Percentiles rank a stretch among this genome's conserved stretches.
Evolutionary conservation across 345 rosid species (phyloP).

Genomic region (Pseudoturritis turrita): DNA sequence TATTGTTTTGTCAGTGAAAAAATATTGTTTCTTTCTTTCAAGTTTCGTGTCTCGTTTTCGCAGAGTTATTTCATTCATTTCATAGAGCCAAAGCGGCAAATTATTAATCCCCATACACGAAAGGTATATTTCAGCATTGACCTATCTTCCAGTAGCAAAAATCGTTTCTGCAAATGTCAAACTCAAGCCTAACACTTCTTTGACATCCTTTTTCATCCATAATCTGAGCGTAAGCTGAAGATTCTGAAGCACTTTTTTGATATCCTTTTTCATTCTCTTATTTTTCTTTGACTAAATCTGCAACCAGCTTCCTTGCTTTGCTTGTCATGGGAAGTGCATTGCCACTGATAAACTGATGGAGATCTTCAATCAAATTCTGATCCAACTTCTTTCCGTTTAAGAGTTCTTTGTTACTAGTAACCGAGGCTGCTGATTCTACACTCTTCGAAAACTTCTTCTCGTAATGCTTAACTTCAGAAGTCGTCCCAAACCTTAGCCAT

Average conservation of each 20-base stretch:
- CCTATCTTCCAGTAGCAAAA: not conserved
- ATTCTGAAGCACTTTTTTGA: slow-evolving; percentile 6
- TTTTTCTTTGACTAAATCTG: slow-evolving; percentile 57
- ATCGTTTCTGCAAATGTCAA: too few species aligned
- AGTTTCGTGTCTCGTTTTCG: not conserved
- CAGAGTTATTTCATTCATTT: not conserved
- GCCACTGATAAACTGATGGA: not conserved
- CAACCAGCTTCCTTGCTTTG: slow-evolving; percentile 43
- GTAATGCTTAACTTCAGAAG: not conserved
- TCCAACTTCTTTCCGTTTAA: not conserved
- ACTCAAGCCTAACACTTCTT: not conserved
- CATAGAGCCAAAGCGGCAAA: not conserved
- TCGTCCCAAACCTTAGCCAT: slow-evolving; percentile 24
- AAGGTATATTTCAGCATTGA: not conserved
- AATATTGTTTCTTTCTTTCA: slow-evolving; percentile 17
- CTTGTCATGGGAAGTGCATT: not conserved
- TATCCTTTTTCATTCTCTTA: slow-evolving; percentile 22
- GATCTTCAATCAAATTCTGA: not conserved
- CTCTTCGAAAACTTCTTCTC: not conserved
- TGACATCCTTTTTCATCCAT: not conserved
- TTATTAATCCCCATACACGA: not conserved
- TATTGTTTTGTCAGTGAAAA: slow-evolving; percentile 29
- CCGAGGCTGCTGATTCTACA: not conserved
- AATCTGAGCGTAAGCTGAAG: slow-evolving; percentile 5
- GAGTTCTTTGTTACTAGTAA: not conserved